phyloP scores from a whole-genome alignment of 176 grass and related monocot species.

The Saccharum spontaneum region DNA sequence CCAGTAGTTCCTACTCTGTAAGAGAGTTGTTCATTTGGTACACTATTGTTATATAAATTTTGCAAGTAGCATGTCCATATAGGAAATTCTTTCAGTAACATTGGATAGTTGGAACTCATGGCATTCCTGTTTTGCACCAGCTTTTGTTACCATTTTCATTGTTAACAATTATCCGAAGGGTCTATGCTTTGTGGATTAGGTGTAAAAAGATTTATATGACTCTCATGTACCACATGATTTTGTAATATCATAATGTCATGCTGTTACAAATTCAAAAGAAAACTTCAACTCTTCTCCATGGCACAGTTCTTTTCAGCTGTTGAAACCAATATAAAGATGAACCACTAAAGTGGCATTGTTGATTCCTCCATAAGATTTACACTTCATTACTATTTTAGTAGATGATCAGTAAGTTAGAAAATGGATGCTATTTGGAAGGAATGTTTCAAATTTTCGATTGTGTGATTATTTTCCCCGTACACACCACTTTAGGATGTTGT shows the following conservation, averaged over 20 bases:
- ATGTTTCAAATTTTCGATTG: not conserved
- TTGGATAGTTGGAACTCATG: constrained; percentile 30
- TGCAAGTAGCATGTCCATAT: constrained; percentile 52
- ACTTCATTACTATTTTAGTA: not conserved
- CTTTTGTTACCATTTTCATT: constrained; percentile 27
- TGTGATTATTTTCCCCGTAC: not conserved
- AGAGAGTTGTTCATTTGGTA: constrained; percentile 53
- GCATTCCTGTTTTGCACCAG: constrained; percentile 30
- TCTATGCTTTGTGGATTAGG: constrained; percentile 37
- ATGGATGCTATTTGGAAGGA: not conserved
- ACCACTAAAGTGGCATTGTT: not conserved
- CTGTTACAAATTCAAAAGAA: constrained; percentile 20
- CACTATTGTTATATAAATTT: constrained; percentile 44
- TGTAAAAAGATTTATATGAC: constrained; percentile 27
- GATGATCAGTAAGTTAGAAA: not conserved
- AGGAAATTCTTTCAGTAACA: constrained; percentile 35
- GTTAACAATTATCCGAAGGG: constrained; percentile 20
- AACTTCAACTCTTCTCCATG: not conserved
- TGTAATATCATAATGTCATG: constrained; percentile 40
- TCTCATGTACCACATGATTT: constrained; percentile 44
- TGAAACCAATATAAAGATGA: constrained; percentile 1
- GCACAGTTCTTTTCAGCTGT: not conserved
- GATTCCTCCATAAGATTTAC: not conserved
- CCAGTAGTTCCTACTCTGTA: constrained; percentile 42
- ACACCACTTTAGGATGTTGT: not conserved